Evolutionary conservation across 331 rosid genomes (phyloP), one percentile per base, ranked within the genome.

Genomic region (Acacia concinna): DNA sequence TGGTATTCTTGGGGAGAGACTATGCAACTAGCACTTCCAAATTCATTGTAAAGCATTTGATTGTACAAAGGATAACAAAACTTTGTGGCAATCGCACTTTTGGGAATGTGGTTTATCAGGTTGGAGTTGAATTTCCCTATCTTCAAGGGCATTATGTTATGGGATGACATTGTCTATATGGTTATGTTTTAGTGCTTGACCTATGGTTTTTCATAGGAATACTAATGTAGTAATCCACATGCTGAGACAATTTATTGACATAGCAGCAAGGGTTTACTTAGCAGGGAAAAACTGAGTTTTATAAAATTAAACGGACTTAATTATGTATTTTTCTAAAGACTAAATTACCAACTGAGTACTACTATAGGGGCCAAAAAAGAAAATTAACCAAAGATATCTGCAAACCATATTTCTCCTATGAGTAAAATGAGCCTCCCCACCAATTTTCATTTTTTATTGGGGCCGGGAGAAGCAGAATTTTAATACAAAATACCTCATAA

Each of bases 401-500:
- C 21, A 71, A 73, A 11, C 78, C 77, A 72, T 47, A 73, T 34
- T 74, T 63, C 57, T 71, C 57, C 30, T 27, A 51, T 72, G 71
- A 82, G 38, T 57, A 78, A 73, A 68, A 85, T 59, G 52, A 72
- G 43, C 54, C 47, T 57, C 35, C 34, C 76, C 60, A 72, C 71
- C 70, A 47, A 82, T 47, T 46, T 71, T 57, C 54, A 52, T 71
- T 71, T 65, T 65, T 65, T n/a, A 1, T 1, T 57, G 46, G 56
- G 60, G 40, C 66, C 59, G 76, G 15, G 27, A 30, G 74, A 46
- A 70, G 28, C 56, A 79, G 51, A 18, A 59, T 23, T 74, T 23
- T 23, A 81, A 30, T 46, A 46, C 37, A 62, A 76, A 54, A 84
- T 88, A 95, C 98, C 99, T 95, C 99, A 68, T 67, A 93, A 80